phyloP scores from a whole-genome alignment of 1,284 basidiomycete species.

The Rhizopogon hawkerae region DNA sequence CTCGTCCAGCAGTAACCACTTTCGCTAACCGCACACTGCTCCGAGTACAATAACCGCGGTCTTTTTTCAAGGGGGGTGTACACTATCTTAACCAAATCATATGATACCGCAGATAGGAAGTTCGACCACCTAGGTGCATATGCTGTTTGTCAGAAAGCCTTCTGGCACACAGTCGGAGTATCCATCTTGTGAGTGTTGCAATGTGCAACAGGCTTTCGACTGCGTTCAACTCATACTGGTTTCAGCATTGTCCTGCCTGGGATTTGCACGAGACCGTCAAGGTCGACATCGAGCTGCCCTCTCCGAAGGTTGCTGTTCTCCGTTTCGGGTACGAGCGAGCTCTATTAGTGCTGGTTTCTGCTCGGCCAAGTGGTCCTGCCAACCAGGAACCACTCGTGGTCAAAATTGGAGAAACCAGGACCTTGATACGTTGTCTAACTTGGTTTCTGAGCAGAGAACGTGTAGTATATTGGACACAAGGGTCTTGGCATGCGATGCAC shows the following conservation, averaged over 20 bases:
- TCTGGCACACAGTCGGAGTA: conserved; percentile 70
- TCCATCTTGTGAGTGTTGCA: conserved; percentile 50
- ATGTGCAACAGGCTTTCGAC: background rate
- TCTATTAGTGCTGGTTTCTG: too few species aligned
- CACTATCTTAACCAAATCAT: conserved; percentile 57
- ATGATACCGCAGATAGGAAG: conserved; percentile 40
- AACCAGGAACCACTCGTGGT: too few species aligned
- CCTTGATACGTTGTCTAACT: too few species aligned
- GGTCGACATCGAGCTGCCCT: conserved; percentile 68
- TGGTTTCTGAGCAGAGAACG: too few species aligned
- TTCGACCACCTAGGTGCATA: conserved; percentile 50
- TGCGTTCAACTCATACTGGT: conserved; percentile 10
- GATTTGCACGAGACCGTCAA: conserved; percentile 63
- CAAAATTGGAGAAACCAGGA: too few species aligned
- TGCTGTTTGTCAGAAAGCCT: conserved; percentile 59
- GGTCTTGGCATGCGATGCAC: too few species aligned
- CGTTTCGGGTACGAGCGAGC: conserved; percentile 31
- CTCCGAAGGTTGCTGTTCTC: conserved; percentile 50
- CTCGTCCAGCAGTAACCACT: too few species aligned
- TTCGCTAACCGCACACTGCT: too few species aligned
- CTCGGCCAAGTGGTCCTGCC: too few species aligned
- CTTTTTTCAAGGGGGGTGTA: conserved; percentile 46
- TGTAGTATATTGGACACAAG: too few species aligned
- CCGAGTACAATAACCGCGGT: too few species aligned
- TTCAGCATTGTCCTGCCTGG: conserved; percentile 61